Conservation (phyloP, 2,329 filamentous ascomycete genomes). For the Venturiaceae sp. region DNA sequence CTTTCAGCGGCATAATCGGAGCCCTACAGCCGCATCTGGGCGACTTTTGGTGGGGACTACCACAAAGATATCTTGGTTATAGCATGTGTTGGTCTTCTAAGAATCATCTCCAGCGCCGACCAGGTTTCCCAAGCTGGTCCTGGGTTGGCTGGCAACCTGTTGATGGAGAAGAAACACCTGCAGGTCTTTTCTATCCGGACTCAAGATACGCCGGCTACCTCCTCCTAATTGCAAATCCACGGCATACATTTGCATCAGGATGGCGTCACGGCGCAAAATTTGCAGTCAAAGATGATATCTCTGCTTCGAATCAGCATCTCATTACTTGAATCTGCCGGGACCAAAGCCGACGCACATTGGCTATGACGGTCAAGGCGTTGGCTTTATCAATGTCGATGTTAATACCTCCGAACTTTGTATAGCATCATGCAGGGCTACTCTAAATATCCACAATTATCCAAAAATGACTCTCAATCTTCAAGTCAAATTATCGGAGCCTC, state of each 20-base stretch:
- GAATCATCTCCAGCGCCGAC: neutral
- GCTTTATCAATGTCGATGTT: too few relatives aligned
- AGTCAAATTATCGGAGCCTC: too few relatives aligned
- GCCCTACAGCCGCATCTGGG: neutral
- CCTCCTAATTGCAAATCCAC: neutral
- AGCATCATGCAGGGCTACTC: too few relatives aligned
- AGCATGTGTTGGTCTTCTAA: neutral
- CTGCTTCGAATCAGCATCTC: neutral
- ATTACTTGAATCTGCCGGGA: neutral
- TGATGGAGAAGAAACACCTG: neutral
- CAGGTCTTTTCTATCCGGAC: too few relatives aligned
- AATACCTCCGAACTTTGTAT: too few relatives aligned
- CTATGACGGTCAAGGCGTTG: too few relatives aligned
- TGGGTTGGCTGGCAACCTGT: neutral
- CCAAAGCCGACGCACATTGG: too few relatives aligned
- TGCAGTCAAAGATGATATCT: neutral
- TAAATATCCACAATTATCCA: too few relatives aligned
- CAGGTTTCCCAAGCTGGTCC: constrained; percentile 2
- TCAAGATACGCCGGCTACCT: neutral
- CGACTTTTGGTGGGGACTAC: neutral
- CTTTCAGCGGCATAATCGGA: neutral
- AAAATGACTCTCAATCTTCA: too few relatives aligned
- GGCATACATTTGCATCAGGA: neutral
- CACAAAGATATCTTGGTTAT: neutral
- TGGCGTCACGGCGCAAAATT: neutral